Percentiles rank a stretch among this genome's conserved stretches.
phyloP scores from a whole-genome alignment of 2,329 filamentous ascomycete species.

The Diaporthe sp. region DNA sequence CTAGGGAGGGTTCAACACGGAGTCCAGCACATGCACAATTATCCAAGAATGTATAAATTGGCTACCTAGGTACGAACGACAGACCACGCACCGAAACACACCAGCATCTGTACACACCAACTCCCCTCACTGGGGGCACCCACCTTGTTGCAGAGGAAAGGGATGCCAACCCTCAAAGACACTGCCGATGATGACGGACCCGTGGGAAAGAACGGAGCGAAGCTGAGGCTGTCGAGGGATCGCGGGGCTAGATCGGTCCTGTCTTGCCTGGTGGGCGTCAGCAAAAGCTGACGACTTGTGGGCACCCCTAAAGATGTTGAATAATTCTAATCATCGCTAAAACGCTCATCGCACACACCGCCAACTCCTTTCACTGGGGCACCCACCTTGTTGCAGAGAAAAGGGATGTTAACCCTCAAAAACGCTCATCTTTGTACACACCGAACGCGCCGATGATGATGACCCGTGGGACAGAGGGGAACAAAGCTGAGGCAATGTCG shows the following conservation, averaged over 20 bases:
- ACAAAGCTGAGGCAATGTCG: conserved; percentile 21
- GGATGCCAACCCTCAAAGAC: neutral
- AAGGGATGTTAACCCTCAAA: neutral
- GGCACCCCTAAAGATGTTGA: neutral
- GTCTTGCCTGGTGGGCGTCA: conserved; percentile 6
- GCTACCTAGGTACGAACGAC: conserved; percentile 11
- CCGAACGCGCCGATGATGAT: conserved; percentile 13
- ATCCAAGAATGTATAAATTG: conserved; percentile 9
- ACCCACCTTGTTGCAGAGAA: conserved; percentile 26
- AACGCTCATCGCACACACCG: neutral
- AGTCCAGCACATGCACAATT: neutral
- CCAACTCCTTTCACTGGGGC: neutral
- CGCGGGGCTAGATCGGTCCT: neutral
- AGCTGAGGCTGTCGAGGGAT: neutral
- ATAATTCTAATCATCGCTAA: neutral
- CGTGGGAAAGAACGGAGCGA: neutral
- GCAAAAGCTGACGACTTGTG: neutral
- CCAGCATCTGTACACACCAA: neutral
- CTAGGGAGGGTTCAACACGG: neutral
- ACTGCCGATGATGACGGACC: neutral
- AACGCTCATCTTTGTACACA: neutral
- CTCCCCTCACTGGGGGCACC: neutral
- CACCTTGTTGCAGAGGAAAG: neutral
- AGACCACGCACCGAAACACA: neutral
- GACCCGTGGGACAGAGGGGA: conserved; percentile 4